Percentiles rank a stretch among this genome's conserved stretches.
Evolutionary conservation across 176 grass and related monocot species (phyloP).

Genomic region (Saccharum spontaneum): DNA sequence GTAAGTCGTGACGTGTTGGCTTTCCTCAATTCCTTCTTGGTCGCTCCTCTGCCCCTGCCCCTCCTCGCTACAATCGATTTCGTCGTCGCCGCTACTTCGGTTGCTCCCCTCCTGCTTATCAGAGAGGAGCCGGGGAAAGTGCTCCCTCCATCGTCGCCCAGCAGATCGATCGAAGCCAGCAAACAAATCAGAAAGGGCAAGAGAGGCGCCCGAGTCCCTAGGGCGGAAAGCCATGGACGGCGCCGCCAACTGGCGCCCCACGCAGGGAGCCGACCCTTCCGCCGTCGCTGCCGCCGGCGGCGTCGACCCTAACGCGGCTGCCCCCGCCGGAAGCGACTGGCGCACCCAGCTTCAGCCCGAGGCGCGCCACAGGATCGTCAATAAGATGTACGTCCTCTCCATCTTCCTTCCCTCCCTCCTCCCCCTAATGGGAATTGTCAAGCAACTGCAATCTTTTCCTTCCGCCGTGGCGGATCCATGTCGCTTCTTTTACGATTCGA

Average conservation of each 20-base stretch:
- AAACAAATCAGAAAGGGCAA: not conserved
- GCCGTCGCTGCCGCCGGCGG: conserved; percentile 9
- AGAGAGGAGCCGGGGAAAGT: not conserved
- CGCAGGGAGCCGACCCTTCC: conserved; percentile 40
- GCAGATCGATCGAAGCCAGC: not conserved
- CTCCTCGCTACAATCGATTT: not conserved
- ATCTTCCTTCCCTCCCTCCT: not conserved
- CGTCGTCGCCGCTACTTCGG: not conserved
- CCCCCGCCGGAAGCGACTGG: conserved; percentile 50
- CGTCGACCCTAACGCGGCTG: conserved; percentile 35
- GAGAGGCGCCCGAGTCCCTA: not conserved
- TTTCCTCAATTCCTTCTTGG: not conserved
- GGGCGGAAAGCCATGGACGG: conserved; percentile 23
- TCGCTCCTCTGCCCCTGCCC: not conserved
- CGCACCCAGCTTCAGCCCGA: conserved; percentile 68
- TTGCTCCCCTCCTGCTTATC: not conserved
- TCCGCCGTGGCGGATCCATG: not conserved
- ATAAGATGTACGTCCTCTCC: conserved; percentile 59
- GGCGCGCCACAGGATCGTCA: conserved; percentile 73
- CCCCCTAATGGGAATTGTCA: not conserved
- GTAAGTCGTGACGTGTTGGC: not conserved
- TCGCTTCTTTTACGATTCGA: not conserved
- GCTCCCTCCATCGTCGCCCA: not conserved
- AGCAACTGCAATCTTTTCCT: not conserved
- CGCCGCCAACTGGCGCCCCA: conserved; percentile 51